phyloP scores from a whole-genome alignment of 345 rosid genomes.

The Mangifera indica region DNA sequence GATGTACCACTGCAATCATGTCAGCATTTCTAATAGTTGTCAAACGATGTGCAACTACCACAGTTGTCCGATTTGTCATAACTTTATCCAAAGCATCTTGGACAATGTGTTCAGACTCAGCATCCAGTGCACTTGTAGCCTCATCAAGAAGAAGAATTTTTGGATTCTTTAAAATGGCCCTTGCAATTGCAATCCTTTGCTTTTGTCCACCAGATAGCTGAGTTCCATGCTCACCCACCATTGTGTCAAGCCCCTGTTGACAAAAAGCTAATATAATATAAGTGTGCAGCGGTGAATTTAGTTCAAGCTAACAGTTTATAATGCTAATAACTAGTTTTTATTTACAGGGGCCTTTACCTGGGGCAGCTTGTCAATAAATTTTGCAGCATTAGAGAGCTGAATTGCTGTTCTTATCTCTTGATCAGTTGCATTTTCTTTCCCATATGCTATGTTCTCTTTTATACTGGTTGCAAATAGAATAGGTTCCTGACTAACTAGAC shows the following conservation, averaged over 20 bases:
- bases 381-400: constrained; percentile 62
- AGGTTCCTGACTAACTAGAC: constrained; percentile 73
- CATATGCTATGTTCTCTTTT: constrained; percentile 63
- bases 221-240: constrained; percentile 90
- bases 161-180: constrained; percentile 85
- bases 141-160: constrained; percentile 85
- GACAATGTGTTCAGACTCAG: constrained; percentile 77
- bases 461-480: constrained; percentile 52
- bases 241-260: constrained; percentile 69
- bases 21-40: constrained; percentile 78
- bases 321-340: neutral
- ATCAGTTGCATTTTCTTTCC: constrained; percentile 55
- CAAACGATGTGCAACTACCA: constrained; percentile 84
- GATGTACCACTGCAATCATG: constrained; percentile 67
- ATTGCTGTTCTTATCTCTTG: constrained; percentile 55
- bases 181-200: constrained; percentile 66
- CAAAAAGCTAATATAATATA: neutral
- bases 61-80: constrained; percentile 69
- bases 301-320: neutral
- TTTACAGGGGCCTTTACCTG: constrained; percentile 30
- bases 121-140: constrained; percentile 85
- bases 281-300: neutral
- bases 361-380: constrained; percentile 61
- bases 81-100: constrained; percentile 72
- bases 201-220: constrained; percentile 77